Conservation (phyloP, 257 asterid species). For the Salvia miltiorrhiza region DNA sequence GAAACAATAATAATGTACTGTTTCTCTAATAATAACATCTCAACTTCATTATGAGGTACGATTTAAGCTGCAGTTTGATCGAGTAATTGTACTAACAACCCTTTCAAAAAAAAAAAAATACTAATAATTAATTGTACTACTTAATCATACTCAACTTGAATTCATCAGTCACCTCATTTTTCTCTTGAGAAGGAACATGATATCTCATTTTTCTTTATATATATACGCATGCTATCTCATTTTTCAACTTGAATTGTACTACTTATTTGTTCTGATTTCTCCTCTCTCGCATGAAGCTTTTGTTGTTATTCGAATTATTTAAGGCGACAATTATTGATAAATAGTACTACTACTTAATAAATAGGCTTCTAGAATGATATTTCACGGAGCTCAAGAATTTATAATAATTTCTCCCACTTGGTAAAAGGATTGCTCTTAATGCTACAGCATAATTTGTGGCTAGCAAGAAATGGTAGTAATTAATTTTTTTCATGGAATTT, state of each 20-base stretch:
- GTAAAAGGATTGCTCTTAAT: too few species aligned
- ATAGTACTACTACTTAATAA: background rate
- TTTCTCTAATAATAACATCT: background rate
- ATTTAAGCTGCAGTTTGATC: background rate
- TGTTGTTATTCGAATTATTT: background rate
- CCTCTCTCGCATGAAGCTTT: background rate
- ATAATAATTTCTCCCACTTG: too few species aligned
- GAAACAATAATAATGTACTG: background rate
- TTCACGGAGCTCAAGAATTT: background rate
- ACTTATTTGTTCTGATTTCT: too few species aligned
- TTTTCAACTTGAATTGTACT: too few species aligned
- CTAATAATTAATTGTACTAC: background rate
- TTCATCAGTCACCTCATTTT: too few species aligned
- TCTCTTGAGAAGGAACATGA: too few species aligned
- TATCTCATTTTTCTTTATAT: too few species aligned
- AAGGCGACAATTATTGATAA: conserved; percentile 5
- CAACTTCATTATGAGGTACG: background rate
- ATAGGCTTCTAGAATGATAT: background rate
- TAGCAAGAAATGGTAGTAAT: too few species aligned
- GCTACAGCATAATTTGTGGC: too few species aligned
- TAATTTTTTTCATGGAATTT: too few species aligned
- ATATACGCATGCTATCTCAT: too few species aligned
- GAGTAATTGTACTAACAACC: background rate
- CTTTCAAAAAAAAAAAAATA: background rate
- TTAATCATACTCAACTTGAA: too few species aligned